These are phyloP conservation scores for Euphorbia lathyris DNA, from an alignment of 345 rosid genomes.

Conservation along the genomic window DNA sequence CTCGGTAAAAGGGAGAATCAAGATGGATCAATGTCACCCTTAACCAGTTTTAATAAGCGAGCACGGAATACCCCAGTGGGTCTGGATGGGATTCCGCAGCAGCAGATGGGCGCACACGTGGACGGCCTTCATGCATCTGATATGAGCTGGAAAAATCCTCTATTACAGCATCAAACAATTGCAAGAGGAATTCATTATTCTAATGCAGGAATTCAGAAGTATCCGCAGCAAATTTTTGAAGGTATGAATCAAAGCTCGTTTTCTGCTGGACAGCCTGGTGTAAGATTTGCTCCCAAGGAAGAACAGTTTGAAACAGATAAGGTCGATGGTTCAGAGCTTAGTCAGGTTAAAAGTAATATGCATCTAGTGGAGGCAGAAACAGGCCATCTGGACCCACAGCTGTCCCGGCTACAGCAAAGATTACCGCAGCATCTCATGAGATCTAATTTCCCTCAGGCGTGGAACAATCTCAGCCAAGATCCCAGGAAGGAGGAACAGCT, in stretches of 20 bases:
- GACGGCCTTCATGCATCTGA: conserved; percentile 65
- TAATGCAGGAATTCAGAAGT: conserved; percentile 57
- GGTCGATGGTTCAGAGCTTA: conserved; percentile 47
- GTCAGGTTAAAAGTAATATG: conserved; percentile 46
- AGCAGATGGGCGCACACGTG: conserved; percentile 52
- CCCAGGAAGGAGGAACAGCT: conserved; percentile 72
- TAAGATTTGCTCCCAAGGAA: conserved; percentile 64
- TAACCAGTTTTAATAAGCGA: conserved; percentile 64
- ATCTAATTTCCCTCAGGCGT: conserved; percentile 55
- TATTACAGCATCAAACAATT: conserved; percentile 52
- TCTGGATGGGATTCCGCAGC: conserved; percentile 68
- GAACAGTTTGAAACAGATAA: conserved; percentile 73
- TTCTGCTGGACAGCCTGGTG: conserved; percentile 52
- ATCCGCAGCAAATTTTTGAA: conserved; percentile 64
- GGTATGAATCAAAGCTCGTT: conserved; percentile 66
- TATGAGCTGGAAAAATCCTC: conserved; percentile 59
- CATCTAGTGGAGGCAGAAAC: conserved; percentile 50
- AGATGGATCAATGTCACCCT: conserved; percentile 60
- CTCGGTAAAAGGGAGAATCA: conserved; percentile 71
- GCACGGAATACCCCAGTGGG: conserved; percentile 44
- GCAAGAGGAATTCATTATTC: conserved; percentile 60
- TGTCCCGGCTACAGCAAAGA: conserved; percentile 58
- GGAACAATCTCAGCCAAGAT: conserved; percentile 75
- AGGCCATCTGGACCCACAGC: conserved; percentile 56
- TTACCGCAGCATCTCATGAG: conserved; percentile 53